A percentile compares a stretch with the other conserved stretches of the same genome.
These are phyloP conservation scores for Nicotiana attenuata DNA, from an alignment of 257 asterid genomes.

Conservation along the genomic window DNA sequence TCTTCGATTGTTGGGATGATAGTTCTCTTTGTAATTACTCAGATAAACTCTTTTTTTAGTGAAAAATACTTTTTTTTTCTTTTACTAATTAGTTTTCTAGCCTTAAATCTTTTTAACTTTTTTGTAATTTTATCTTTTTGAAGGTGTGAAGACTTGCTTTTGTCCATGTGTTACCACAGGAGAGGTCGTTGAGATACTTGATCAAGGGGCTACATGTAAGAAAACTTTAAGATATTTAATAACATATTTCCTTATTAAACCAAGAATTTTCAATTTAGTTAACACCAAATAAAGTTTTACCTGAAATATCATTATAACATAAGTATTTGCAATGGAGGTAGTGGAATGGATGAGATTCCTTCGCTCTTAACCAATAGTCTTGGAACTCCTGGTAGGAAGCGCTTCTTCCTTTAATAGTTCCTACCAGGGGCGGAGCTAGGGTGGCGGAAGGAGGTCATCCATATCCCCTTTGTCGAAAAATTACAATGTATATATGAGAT, in stretches of 20 bases:
- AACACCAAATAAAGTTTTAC: not conserved
- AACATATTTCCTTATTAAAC: not conserved
- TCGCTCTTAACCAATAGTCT: too few relatives aligned
- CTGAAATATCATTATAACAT: not conserved
- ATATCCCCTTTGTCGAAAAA: too few relatives aligned
- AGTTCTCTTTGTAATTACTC: constrained; percentile 24
- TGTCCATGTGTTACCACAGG: constrained; percentile 38
- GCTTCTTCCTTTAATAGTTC: too few relatives aligned
- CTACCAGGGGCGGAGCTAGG: too few relatives aligned
- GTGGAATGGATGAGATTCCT: too few relatives aligned
- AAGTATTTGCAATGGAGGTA: too few relatives aligned
- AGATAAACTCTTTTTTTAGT: not conserved
- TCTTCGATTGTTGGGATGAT: constrained; percentile 26
- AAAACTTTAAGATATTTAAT: not conserved
- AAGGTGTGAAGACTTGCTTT: constrained; percentile 28
- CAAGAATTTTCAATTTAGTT: not conserved
- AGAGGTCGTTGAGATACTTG: constrained; percentile 30
- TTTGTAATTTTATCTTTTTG: not conserved
- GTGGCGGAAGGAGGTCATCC: too few relatives aligned
- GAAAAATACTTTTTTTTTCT: not conserved
- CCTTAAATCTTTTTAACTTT: not conserved
- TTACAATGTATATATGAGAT: too few relatives aligned
- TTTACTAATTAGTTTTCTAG: not conserved
- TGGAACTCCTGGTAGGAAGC: too few relatives aligned
- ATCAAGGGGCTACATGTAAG: constrained; percentile 35